These are phyloP conservation scores for Aspergillus campestris DNA, from an alignment of 495 filamentous ascomycete species.

Conservation along the genomic window DNA sequence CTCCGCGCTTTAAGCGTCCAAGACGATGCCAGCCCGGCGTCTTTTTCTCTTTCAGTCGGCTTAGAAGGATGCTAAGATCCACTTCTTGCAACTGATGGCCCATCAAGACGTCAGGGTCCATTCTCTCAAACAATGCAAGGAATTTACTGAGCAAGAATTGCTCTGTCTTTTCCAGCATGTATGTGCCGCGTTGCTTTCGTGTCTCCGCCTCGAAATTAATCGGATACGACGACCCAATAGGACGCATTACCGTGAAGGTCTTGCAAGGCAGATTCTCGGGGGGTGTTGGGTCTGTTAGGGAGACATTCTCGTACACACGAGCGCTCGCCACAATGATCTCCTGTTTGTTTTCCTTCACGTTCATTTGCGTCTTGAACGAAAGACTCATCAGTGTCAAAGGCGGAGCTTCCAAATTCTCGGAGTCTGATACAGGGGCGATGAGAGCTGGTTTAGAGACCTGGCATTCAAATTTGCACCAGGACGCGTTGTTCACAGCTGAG, in stretches of 20 bases:
- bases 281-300: constrained; percentile 76
- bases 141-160: constrained; percentile 76
- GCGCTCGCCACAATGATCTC: constrained; percentile 88
- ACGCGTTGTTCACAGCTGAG: constrained; percentile 75
- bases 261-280: constrained; percentile 82
- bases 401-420: constrained; percentile 70
- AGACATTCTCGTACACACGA: constrained; percentile 84
- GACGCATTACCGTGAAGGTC: constrained; percentile 87
- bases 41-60: constrained; percentile 79
- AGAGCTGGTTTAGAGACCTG: constrained; percentile 66
- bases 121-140: constrained; percentile 73
- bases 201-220: constrained; percentile 73
- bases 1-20: constrained; percentile 69
- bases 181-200: constrained; percentile 59
- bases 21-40: constrained; percentile 89
- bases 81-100: constrained; percentile 97
- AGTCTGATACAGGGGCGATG: constrained; percentile 60
- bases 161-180: constrained; percentile 76
- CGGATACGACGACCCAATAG: constrained; percentile 65
- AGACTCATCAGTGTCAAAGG: constrained; percentile 92
- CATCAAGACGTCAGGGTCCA: constrained; percentile 88
- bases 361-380: constrained; percentile 77
- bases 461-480: constrained; percentile 94
- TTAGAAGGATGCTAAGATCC: constrained; percentile 85
- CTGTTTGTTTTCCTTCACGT: constrained; percentile 90